These are phyloP conservation scores for Geranium brycei DNA, from an alignment of 345 rosid genomes.

Conservation along the genomic window DNA sequence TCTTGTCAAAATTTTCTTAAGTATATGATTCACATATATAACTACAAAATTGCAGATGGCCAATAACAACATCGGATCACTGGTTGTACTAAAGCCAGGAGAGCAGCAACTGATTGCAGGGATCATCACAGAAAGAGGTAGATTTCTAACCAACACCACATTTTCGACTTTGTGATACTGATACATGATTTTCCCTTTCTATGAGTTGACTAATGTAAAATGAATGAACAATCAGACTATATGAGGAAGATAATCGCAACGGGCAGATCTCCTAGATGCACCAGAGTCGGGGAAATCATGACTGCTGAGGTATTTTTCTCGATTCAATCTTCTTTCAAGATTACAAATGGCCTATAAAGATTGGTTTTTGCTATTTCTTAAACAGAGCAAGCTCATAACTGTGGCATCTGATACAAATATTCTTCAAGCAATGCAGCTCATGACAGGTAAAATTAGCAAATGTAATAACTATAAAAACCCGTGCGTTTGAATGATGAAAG, in stretches of 20 bases:
- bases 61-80: slow-evolving; percentile 64
- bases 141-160: no score
- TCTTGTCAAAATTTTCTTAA: neutral
- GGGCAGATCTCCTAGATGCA: slow-evolving; percentile 52
- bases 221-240: slow-evolving; percentile 42
- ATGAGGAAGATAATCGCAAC: slow-evolving; percentile 55
- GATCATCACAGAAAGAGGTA: slow-evolving; percentile 87
- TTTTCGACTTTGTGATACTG: no score
- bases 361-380: neutral
- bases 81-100: slow-evolving; percentile 79
- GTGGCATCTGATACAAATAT: slow-evolving; percentile 61
- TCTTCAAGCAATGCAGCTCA: slow-evolving; percentile 74
- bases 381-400: slow-evolving; percentile 50
- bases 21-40: neutral
- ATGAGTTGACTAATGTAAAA: no score
- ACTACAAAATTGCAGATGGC: slow-evolving; percentile 52
- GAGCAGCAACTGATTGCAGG: slow-evolving; percentile 57
- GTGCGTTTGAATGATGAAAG: neutral
- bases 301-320: slow-evolving; percentile 45
- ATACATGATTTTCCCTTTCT: no score
- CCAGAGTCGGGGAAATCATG: slow-evolving; percentile 78
- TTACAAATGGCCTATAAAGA: neutral
- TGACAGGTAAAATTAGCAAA: slow-evolving; percentile 45
- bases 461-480: neutral
- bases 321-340: neutral